Evolutionary conservation across 352 stramenopile species (phyloP).

Genomic region (Phytophthora vignae): DNA sequence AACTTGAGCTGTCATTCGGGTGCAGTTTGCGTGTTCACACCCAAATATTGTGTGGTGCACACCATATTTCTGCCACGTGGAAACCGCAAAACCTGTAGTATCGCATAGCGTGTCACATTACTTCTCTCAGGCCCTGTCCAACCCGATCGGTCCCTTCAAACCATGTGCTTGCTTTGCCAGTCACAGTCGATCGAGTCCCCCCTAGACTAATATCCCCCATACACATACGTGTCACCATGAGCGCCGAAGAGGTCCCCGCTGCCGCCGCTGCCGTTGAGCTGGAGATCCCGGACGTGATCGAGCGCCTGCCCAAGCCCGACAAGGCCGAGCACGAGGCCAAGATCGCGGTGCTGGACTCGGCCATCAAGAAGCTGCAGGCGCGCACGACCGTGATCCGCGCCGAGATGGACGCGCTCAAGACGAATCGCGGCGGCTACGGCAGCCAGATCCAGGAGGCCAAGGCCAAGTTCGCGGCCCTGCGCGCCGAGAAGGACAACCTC

Average conservation of each 20-base stretch:
- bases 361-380: conserved; percentile 94
- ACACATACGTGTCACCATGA: conserved; percentile 27
- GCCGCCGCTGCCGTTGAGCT: conserved; percentile 24
- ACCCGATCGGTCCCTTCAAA: not conserved
- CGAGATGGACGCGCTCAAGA: conserved; percentile 87
- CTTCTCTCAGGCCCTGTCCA: not conserved
- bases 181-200: conserved; percentile 21
- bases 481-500: conserved; percentile 87
- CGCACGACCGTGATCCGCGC: conserved; percentile 72
- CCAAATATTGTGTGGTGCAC: not conserved
- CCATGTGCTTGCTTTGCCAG: conserved; percentile 16
- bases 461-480: conserved; percentile 81
- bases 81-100: not conserved
- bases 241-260: conserved; percentile 20
- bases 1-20: conserved; percentile 16
- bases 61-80: conserved; percentile 6
- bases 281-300: conserved; percentile 81
- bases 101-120: no score
- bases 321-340: conserved; percentile 92
- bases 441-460: conserved; percentile 92
- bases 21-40: not conserved
- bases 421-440: conserved; percentile 82
- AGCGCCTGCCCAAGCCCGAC: conserved; percentile 85
- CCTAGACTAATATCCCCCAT: not conserved
- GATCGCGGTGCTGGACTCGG: conserved; percentile 84